These are phyloP conservation scores for Passiflora organensis DNA, from an alignment of 345 rosid species.

Conservation along the genomic window DNA sequence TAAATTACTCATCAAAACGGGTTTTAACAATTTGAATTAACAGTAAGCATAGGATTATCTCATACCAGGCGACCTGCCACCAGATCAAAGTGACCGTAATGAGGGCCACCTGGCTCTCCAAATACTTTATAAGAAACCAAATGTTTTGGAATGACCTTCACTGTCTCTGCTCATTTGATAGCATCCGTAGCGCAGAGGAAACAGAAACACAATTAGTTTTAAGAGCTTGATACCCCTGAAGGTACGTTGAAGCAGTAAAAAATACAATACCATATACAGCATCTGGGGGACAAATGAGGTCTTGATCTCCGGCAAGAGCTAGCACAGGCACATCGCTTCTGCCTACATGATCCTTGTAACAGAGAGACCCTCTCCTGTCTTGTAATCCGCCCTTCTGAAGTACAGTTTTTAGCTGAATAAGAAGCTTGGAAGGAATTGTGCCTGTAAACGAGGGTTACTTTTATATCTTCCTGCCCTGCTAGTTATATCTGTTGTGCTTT, in stretches of 20 bases:
- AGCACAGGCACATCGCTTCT: conserved; percentile 69
- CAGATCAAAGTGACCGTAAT: conserved; percentile 79
- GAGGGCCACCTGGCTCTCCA: conserved; percentile 73
- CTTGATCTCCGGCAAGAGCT: conserved; percentile 82
- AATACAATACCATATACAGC: conserved; percentile 65
- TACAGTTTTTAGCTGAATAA: conserved; percentile 65
- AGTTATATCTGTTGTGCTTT: too few species aligned
- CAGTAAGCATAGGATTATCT: not conserved
- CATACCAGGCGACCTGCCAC: conserved; percentile 65
- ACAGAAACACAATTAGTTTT: not conserved
- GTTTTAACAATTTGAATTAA: not conserved
- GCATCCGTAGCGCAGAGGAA: conserved; percentile 1
- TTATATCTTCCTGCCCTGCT: too few species aligned
- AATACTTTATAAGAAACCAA: conserved; percentile 57
- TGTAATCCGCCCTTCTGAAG: conserved; percentile 54
- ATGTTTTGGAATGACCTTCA: conserved; percentile 54
- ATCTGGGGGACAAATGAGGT: conserved; percentile 70
- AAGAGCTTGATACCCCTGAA: not conserved
- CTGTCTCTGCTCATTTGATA: conserved; percentile 57
- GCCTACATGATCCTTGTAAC: conserved; percentile 60
- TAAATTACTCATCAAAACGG: not conserved
- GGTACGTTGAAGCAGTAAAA: not conserved
- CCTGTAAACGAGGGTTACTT: conserved; percentile 30
- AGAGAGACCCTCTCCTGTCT: conserved; percentile 52
- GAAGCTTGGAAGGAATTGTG: conserved; percentile 65